Percentiles rank a stretch among this genome's conserved stretches.
Evolutionary conservation across 208 protist species (phyloP).

Genomic region (Phytomonas sp.): DNA sequence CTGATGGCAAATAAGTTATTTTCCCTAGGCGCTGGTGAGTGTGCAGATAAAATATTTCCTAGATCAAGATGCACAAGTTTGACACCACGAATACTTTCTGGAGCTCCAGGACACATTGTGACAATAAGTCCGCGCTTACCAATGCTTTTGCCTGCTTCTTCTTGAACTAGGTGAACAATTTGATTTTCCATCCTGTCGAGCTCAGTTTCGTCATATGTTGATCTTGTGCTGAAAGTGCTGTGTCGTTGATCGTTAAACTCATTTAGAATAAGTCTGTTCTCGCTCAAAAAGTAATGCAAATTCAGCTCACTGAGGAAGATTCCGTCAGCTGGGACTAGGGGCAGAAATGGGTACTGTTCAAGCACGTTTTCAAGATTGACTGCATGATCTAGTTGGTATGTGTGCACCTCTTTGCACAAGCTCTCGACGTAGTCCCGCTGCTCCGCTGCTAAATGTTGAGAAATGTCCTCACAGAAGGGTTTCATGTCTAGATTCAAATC

Average conservation of each 20-base stretch:
- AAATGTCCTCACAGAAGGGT: not conserved
- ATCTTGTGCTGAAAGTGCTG: not conserved
- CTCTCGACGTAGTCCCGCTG: not conserved
- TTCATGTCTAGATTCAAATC: not conserved
- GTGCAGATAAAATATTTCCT: not conserved
- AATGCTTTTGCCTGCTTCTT: not conserved
- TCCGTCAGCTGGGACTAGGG: slow-evolving; percentile 17
- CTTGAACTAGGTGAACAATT: not conserved
- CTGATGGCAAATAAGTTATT: not conserved
- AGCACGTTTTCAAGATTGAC: slow-evolving; percentile 11
- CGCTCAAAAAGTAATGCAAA: not conserved
- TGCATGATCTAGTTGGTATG: not conserved
- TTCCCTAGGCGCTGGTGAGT: not conserved
- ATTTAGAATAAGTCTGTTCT: not conserved
- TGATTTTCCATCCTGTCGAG: not conserved
- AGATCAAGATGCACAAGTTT: not conserved
- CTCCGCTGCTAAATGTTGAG: slow-evolving; percentile 2
- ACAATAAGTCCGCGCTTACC: not conserved
- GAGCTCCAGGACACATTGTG: slow-evolving; percentile 4
- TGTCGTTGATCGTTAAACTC: not conserved
- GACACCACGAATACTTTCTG: slow-evolving; percentile 7
- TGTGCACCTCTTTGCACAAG: slow-evolving; percentile 1
- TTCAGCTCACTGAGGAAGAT: slow-evolving; percentile 17
- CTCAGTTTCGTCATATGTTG: not conserved
- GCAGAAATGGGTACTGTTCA: slow-evolving; percentile 23